phyloP scores from a whole-genome alignment of 2,329 filamentous ascomycete species.

The Venturia nashicola region DNA sequence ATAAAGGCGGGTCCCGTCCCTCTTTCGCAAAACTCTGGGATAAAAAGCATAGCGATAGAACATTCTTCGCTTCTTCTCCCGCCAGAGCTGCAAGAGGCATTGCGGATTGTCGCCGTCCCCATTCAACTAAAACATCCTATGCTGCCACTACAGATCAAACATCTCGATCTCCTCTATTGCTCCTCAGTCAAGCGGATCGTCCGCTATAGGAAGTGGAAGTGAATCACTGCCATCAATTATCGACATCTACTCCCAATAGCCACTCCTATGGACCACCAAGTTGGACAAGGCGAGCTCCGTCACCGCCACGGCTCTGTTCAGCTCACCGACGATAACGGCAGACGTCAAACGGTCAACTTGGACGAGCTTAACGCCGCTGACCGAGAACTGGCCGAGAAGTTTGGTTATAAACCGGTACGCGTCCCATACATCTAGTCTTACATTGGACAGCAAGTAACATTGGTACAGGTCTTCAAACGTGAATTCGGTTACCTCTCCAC shows the following conservation, averaged over 20 bases:
- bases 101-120: conserved; percentile 2
- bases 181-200: conserved; percentile 8
- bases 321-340: conserved; percentile 9
- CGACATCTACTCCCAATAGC: neutral
- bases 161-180: conserved; percentile 7
- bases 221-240: neutral
- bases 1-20: neutral
- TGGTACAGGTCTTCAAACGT: conserved; percentile 40
- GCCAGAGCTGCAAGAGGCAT: neutral
- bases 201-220: conserved; percentile 10
- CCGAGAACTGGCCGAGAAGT: conserved; percentile 19
- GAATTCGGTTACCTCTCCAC: conserved; percentile 47
- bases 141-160: conserved; percentile 2
- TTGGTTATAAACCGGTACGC: conserved; percentile 21
- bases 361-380: conserved; percentile 18
- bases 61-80: neutral
- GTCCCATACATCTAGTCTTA: neutral
- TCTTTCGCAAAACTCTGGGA: neutral
- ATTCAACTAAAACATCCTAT: neutral
- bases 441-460: neutral
- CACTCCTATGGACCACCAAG: neutral
- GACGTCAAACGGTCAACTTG: conserved; percentile 12
- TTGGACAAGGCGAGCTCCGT: neutral
- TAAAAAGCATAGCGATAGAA: neutral
- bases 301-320: conserved; percentile 5